Evolutionary conservation across 2,329 filamentous ascomycete species (phyloP), one percentile per base, ranked within the genome.

Genomic region (Neurospora crassa): DNA sequence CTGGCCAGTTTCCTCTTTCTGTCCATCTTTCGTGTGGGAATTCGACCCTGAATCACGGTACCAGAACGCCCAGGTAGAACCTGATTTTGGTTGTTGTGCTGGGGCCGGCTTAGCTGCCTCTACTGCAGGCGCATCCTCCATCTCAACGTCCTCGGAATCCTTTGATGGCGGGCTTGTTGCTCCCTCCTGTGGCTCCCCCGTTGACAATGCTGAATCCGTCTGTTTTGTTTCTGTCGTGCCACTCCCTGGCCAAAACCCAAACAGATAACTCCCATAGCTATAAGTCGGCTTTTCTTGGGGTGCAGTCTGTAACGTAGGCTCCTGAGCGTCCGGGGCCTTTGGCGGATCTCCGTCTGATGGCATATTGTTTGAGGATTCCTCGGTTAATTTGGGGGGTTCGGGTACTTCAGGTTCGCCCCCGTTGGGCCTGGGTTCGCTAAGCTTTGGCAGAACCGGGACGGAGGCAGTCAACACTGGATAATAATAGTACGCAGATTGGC

Each of bases 51-150:
- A 80, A 74, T 90, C 89, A 67, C 85, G 87, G 16, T 90, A 93
- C 92, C 92, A 95, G 75, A 95, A 94, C 0, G 90, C 92, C 92
- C 92, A 95, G 0, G 90, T 92, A 0, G 91, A 91, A 14, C 87
- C 87, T 20, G 84, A 82, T 45, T 76, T 78, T 18, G 85, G 82
- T 5, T 84, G 84, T 29, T 81, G 84, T n/a, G 80, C 77, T 1
- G 81, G 76, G 10, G 78, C 76, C 70, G 80, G 73, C 41, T 78
- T 70, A 43, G 71, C 71, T 67, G 77, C 73, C 10, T 79, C 76
- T 16, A 78, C 70, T 16, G 79, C 71, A 5, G 81, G 77, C 2
- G 81, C 81, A 74, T 87, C 83, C 67, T 83, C 71, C 81, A 84
- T 79, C 73, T 81, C 76, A 75, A 85, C 76, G 73, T 86, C 82